Evolutionary conservation across 2,329 filamentous ascomycete genomes (phyloP), one percentile per base, ranked within the genome.

Genomic region (Macrophomina phaseolina): DNA sequence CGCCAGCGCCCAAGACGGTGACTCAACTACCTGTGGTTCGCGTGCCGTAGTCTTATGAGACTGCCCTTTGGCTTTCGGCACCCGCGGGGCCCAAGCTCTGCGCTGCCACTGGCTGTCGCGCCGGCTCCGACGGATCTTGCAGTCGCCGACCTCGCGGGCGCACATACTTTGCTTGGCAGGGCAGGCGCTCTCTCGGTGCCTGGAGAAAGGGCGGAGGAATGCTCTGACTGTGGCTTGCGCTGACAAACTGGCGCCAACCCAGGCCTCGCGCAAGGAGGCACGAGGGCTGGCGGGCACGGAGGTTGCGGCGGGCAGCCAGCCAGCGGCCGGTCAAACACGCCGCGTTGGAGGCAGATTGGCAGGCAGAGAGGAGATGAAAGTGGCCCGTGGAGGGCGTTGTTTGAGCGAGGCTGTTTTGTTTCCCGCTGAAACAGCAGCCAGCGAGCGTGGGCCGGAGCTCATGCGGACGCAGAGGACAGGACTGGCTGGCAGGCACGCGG

Each of bases 191-290:
- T 23, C 14, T n/a, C 30, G 56, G 56, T 48, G 42, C 55, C 56
- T 61, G 40, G 58, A 49, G 58, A 62, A 62, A 49, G 58, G 45
- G 58, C 58, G 58, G 45, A 62, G 58, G 45, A 62, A 51, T 62
- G 58, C 58, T 9, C 40, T 23, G 58, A 32, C 58, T 61, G 56
- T 61, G 56, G 56, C 56, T 61, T 61, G 56, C 23, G 56, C 40
- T 61, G 56, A 61, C 56, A 61, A 61, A 61, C 56, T 60, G 56
- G 56, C 56, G 40, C 40, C 56, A 60, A 48, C 42, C 55, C 14
- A 60, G 56, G 48, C 40, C 56, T 23, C 23, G 28, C 45, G 58
- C 58, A 62, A 62, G 58, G 58, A 62, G 58, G 56, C 55, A 60
- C 56, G 56, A 34, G 30, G 49, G 49, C 49, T 4, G 28, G 49